Conservation (phyloP, 495 filamentous ascomycete species). For the Beverwykella pulmonaria region DNA sequence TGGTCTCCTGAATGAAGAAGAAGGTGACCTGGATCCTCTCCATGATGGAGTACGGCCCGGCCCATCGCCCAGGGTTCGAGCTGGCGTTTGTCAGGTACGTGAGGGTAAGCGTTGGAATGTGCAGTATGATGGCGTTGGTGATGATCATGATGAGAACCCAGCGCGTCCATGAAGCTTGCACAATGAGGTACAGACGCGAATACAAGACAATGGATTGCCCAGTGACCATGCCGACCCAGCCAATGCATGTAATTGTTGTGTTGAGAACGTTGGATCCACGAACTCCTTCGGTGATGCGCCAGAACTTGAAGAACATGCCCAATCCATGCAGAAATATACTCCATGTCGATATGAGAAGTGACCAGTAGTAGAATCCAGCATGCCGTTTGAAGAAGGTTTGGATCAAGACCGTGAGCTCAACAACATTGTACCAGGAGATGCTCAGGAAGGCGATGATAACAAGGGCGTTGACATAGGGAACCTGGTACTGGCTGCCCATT, state of each 20-base stretch:
- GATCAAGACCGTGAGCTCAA: slow-evolving; percentile 28
- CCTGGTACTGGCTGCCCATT: slow-evolving; percentile 6
- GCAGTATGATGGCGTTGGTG: slow-evolving; percentile 26
- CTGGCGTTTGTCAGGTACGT: slow-evolving; percentile 15
- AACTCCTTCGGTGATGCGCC: slow-evolving; percentile 3
- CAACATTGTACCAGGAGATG: slow-evolving; percentile 20
- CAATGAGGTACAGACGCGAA: slow-evolving; percentile 32
- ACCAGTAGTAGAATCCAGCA: slow-evolving; percentile 31
- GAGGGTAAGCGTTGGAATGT: slow-evolving; percentile 11
- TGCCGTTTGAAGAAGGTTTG: slow-evolving; percentile 31
- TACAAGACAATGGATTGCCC: slow-evolving; percentile 36
- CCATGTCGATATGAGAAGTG: slow-evolving; percentile 22
- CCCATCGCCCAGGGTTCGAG: background rate
- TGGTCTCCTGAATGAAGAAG: slow-evolving; percentile 26
- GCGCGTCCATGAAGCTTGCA: slow-evolving; percentile 7
- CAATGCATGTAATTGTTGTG: slow-evolving; percentile 11
- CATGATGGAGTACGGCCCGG: slow-evolving; percentile 11
- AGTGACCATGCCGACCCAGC: slow-evolving; percentile 33
- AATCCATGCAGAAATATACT: slow-evolving; percentile 26
- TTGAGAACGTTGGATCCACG: slow-evolving; percentile 6
- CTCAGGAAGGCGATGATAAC: slow-evolving; percentile 9
- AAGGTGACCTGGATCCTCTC: slow-evolving; percentile 18
- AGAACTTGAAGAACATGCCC: slow-evolving; percentile 28
- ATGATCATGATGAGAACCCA: slow-evolving; percentile 36
- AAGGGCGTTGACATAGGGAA: slow-evolving; percentile 14